phyloP scores from a whole-genome alignment of 169 alveolate genomes.

The Plasmodium vivax region DNA sequence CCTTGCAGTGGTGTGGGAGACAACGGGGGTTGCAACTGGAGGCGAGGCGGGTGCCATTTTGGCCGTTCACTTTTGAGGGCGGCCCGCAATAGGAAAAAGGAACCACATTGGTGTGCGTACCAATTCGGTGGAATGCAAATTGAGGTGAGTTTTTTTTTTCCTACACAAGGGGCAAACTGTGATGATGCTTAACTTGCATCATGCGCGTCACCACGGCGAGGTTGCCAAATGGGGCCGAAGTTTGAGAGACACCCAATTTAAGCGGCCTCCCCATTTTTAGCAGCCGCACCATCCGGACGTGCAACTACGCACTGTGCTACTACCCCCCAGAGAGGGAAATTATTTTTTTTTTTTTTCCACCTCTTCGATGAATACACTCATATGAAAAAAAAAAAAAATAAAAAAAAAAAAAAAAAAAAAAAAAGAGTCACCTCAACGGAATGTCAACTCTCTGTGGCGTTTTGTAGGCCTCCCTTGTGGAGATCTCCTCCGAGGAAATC shows the following conservation, averaged over 20 bases:
- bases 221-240: background rate
- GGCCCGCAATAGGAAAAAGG: background rate
- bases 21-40: background rate
- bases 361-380: background rate
- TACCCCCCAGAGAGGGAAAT: background rate
- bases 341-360: background rate
- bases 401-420: too few relatives aligned
- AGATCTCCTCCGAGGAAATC: background rate
- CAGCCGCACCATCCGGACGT: background rate
- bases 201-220: background rate
- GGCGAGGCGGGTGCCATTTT: background rate
- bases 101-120: background rate
- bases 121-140: background rate
- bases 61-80: background rate
- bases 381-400: too few relatives aligned
- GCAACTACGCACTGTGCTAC: background rate
- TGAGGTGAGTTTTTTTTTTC: background rate
- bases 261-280: too few relatives aligned
- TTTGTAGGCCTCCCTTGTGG: background rate
- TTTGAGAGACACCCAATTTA: background rate
- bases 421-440: background rate
- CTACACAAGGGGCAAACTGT: background rate
- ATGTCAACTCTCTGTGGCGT: background rate
- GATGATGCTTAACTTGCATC: background rate
- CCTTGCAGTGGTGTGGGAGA: background rate